phyloP scores from a whole-genome alignment of 2,329 filamentous ascomycete species.

The Clonostachys sp. region DNA sequence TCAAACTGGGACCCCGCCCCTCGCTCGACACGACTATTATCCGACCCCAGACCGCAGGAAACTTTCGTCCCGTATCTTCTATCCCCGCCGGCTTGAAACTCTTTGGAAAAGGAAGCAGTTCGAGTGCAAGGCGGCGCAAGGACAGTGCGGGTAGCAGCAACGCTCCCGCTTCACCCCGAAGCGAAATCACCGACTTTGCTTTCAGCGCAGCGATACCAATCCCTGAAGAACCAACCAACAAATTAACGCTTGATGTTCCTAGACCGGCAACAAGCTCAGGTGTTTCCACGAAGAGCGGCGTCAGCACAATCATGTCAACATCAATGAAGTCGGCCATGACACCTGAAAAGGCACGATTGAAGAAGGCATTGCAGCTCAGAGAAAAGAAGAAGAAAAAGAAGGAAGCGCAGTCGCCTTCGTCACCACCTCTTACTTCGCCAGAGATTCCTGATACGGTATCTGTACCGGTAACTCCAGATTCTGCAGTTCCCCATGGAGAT shows the following conservation, averaged over 20 bases:
- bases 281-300: slow-evolving; percentile 27
- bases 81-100: slow-evolving; percentile 78
- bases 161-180: slow-evolving; percentile 20
- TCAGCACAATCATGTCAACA: slow-evolving; percentile 11
- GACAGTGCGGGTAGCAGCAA: slow-evolving; percentile 3
- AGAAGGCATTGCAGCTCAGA: slow-evolving; percentile 89
- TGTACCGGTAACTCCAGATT: too few relatives aligned
- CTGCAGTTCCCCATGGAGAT: background rate
- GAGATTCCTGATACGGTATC: background rate
- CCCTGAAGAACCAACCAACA: slow-evolving; percentile 18
- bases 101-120: slow-evolving; percentile 43
- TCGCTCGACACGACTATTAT: slow-evolving; percentile 58
- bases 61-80: slow-evolving; percentile 69
- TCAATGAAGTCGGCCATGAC: slow-evolving; percentile 56
- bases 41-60: slow-evolving; percentile 56
- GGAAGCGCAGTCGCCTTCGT: slow-evolving; percentile 4
- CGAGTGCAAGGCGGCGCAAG: background rate
- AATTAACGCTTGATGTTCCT: slow-evolving; percentile 6
- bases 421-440: background rate
- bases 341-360: slow-evolving; percentile 84
- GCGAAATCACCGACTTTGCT: slow-evolving; percentile 27
- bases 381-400: slow-evolving; percentile 65
- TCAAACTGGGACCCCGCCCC: slow-evolving; percentile 84
- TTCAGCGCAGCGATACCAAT: slow-evolving; percentile 28
- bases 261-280: slow-evolving; percentile 41